These are phyloP conservation scores for Collybia sp. DNA, from an alignment of 768 basidiomycete genomes.

Conservation along the genomic window DNA sequence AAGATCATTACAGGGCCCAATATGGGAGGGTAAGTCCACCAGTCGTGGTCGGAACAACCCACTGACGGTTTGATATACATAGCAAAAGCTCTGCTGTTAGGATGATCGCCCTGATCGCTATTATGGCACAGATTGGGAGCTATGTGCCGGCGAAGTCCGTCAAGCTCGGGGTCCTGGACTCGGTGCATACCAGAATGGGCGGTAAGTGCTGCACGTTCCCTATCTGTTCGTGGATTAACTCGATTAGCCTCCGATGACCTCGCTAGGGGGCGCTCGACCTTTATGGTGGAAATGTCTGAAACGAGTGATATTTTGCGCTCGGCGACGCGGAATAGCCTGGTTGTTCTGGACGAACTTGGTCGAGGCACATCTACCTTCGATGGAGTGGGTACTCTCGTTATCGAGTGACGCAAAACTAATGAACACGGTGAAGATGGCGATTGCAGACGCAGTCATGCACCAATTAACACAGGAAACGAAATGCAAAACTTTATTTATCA, in stretches of 20 bases:
- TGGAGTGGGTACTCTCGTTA: slow-evolving; percentile 42
- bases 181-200: slow-evolving; percentile 87
- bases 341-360: slow-evolving; percentile 89
- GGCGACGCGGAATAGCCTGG: slow-evolving; percentile 71
- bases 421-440: slow-evolving; percentile 60
- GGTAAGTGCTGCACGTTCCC: slow-evolving; percentile 35
- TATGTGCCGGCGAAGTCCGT: slow-evolving; percentile 83
- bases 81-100: slow-evolving; percentile 84
- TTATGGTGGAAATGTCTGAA: slow-evolving; percentile 97
- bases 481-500: slow-evolving; percentile 87
- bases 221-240: neutral
- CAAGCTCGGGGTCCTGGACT: slow-evolving; percentile 76
- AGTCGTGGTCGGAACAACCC: neutral
- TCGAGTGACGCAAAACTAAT: neutral
- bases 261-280: slow-evolving; percentile 82
- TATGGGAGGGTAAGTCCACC: slow-evolving; percentile 60
- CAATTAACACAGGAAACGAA: slow-evolving; percentile 54
- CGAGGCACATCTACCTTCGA: slow-evolving; percentile 92
- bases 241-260: slow-evolving; percentile 79
- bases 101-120: slow-evolving; percentile 70
- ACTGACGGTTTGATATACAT: neutral
- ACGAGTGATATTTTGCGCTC: slow-evolving; percentile 84
- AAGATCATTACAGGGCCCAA: slow-evolving; percentile 84
- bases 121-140: slow-evolving; percentile 91
- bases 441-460: slow-evolving; percentile 77